These are phyloP conservation scores for Geotrichum fermentans DNA, from an alignment of 1,139 yeast genomes.

Conservation along the genomic window DNA sequence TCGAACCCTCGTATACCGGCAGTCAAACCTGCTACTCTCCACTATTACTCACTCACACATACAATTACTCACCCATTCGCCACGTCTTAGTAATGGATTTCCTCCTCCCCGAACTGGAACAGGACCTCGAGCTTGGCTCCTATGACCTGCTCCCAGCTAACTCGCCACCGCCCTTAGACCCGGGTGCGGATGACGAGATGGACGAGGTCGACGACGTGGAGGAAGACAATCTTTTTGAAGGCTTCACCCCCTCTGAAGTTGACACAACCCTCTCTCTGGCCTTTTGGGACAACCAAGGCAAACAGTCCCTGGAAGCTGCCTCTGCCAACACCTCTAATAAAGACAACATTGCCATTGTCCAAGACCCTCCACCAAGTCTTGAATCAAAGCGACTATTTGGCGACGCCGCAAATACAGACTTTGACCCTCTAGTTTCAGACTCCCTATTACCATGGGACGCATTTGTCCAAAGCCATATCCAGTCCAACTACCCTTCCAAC, in stretches of 20 bases:
- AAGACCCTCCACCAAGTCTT: constrained; percentile 2
- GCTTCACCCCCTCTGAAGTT: background rate
- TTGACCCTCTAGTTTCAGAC: background rate
- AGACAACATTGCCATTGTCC: constrained; percentile 15
- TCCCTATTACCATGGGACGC: constrained; percentile 8
- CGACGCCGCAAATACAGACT: background rate
- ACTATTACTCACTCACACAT: background rate
- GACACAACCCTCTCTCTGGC: background rate
- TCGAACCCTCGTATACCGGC: background rate
- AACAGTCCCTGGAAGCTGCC: background rate
- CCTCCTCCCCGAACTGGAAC: background rate
- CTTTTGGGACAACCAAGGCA: constrained; percentile 1
- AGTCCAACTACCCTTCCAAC: background rate
- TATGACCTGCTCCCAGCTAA: constrained; percentile 2
- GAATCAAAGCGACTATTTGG: constrained; percentile 2
- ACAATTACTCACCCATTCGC: background rate
- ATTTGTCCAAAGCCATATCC: constrained; percentile 7
- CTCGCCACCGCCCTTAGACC: constrained; percentile 11
- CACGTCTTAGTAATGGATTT: constrained; percentile 6
- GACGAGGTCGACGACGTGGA: constrained; percentile 15
- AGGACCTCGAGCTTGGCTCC: background rate
- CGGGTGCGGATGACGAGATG: constrained; percentile 10
- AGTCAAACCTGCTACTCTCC: background rate
- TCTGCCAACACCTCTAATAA: constrained; percentile 10
- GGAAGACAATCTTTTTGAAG: constrained; percentile 2